Evolutionary conservation across 345 rosid species (phyloP), one percentile per base, ranked within the genome.

Genomic region (Aegle marmelos): DNA sequence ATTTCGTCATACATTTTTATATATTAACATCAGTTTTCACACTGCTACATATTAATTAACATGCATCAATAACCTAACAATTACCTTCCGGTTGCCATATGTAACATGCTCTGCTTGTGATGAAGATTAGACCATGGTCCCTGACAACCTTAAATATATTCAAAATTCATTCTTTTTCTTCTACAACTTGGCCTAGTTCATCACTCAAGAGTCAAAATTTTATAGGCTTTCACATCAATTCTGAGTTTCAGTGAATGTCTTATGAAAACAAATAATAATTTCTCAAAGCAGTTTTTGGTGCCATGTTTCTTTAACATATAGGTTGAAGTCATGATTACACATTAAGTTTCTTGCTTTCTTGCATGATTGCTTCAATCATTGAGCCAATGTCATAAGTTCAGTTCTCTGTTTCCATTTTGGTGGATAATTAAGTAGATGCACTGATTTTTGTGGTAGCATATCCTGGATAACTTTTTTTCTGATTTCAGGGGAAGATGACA

Each of bases 401-500:
- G 25, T 72, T 67, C 2, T 71, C 58, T 61, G 19, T 31, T 24
- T 14, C 31, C 50, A 36, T 41, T 68, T 25, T 68, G 56, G 21
- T 66, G 48, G 48, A 66, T 36, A 36, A 11, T 36, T 19, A 65
- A 65, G 24, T 11, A 33, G 69, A 30, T 59, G 53, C 33, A 58
- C 67, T 37, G 50, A 19, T 36, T 33, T 56, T 72, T 72, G 31
- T 0, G 31, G 8, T 34, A 34, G 31, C 65, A 57, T 19, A n/a
- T 56, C 48, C 66, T 73, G 14, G 25, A 67, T 37, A 9, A 30
- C 9, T 22, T 33, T 50, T 64, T 54, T 31, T 37, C 9, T 67
- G 8, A 68, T 54, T 80, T 70, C 31, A 94, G 98, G 98, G 68
- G 98, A 95, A 78, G 91, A 91, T 68, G 97, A 92, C 66, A 72